phyloP scores from a whole-genome alignment of 192 early-diverging fungal species.

The Dissophora globulifera region DNA sequence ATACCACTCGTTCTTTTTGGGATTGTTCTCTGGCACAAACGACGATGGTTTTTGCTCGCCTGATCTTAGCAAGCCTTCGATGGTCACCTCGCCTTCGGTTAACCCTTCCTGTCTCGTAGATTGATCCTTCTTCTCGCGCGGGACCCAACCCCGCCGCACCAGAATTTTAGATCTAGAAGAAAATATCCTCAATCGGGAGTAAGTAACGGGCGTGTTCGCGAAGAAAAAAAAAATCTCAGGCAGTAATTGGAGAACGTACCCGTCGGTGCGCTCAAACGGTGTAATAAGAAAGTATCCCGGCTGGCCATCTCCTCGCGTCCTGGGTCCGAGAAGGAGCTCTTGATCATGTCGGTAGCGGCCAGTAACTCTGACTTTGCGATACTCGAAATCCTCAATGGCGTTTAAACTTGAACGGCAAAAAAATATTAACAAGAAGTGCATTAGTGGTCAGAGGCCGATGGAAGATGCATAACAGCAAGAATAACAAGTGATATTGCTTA shows the following conservation, averaged over 20 bases:
- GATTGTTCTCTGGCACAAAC: conserved; percentile 68
- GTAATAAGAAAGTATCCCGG: conserved; percentile 81
- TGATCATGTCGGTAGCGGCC: conserved; percentile 77
- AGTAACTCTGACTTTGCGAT: conserved; percentile 74
- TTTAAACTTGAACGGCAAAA: conserved; percentile 21
- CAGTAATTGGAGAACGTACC: too few relatives aligned
- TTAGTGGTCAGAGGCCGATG: too few relatives aligned
- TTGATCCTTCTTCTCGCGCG: conserved; percentile 71
- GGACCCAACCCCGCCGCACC: conserved; percentile 92
- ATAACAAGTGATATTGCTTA: too few relatives aligned
- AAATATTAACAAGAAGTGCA: too few relatives aligned
- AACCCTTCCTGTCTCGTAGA: conserved; percentile 62
- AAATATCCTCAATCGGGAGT: too few relatives aligned
- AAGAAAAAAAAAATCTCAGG: too few relatives aligned
- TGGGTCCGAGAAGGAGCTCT: conserved; percentile 87
- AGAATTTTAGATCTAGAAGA: conserved; percentile 70
- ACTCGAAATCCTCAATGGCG: conserved; percentile 73
- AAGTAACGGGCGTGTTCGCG: too few relatives aligned
- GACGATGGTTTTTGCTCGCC: conserved; percentile 68
- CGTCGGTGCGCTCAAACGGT: conserved; percentile 77
- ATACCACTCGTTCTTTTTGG: conserved; percentile 84
- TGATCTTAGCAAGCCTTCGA: conserved; percentile 75
- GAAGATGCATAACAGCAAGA: too few relatives aligned
- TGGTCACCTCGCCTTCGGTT: conserved; percentile 61
- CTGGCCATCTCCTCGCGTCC: conserved; percentile 71